These are phyloP conservation scores for Mucor saturninus DNA, from an alignment of 371 early-diverging fungal species.

Conservation along the genomic window DNA sequence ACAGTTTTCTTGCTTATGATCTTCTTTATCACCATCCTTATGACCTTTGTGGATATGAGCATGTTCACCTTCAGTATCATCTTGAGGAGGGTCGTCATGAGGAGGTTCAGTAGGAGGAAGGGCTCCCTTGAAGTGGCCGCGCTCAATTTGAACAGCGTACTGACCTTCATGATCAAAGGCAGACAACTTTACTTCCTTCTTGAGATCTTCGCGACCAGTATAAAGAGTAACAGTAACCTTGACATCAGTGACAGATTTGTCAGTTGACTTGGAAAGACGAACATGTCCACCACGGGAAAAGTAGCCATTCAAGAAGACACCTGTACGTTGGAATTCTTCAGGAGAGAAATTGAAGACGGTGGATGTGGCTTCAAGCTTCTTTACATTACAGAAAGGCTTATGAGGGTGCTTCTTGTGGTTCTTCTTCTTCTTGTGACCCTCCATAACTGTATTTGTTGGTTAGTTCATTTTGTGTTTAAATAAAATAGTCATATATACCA, in stretches of 20 bases:
- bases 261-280: conserved; percentile 16
- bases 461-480: too few relatives aligned
- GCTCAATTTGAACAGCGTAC: conserved; percentile 37
- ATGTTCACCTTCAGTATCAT: background rate
- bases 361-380: conserved; percentile 16
- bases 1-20: conserved; percentile 23
- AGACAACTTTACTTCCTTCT: conserved; percentile 25
- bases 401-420: conserved; percentile 12
- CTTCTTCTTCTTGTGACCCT: background rate
- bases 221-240: conserved; percentile 30
- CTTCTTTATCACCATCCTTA: conserved; percentile 1
- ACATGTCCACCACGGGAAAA: conserved; percentile 26
- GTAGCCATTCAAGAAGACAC: conserved; percentile 20
- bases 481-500: background rate
- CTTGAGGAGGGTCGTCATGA: conserved; percentile 2
- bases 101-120: conserved; percentile 1
- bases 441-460: background rate
- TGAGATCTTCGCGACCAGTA: conserved; percentile 18
- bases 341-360: conserved; percentile 27
- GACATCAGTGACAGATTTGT: conserved; percentile 21
- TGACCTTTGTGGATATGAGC: background rate
- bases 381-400: conserved; percentile 22
- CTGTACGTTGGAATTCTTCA: conserved; percentile 25
- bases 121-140: conserved; percentile 13
- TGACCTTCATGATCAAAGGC: conserved; percentile 37